Evolutionary conservation across 1,284 basidiomycete genomes (phyloP).

Genomic region (Pisolithus thermaeus): DNA sequence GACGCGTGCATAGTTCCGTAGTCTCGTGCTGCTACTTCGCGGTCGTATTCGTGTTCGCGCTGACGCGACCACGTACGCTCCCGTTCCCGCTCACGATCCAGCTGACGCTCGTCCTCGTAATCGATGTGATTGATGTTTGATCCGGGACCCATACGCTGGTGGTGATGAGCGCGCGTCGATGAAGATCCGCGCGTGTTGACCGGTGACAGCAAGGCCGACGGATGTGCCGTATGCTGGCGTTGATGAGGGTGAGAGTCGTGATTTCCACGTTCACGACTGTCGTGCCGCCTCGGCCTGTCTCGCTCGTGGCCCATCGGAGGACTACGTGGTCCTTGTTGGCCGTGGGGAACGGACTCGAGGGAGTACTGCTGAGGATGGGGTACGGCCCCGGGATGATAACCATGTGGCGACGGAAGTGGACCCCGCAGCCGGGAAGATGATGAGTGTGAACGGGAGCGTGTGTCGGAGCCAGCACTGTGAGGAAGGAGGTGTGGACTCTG

Average conservation of each 20-base stretch:
- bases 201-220: slow-evolving; percentile 31
- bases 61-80: slow-evolving; percentile 37
- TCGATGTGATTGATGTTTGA: slow-evolving; percentile 47
- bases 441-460: slow-evolving; percentile 40
- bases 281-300: slow-evolving; percentile 38
- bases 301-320: slow-evolving; percentile 43
- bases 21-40: slow-evolving; percentile 30
- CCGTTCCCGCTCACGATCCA: slow-evolving; percentile 30
- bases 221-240: slow-evolving; percentile 32
- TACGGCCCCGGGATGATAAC: slow-evolving; percentile 29
- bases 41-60: slow-evolving; percentile 42
- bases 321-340: slow-evolving; percentile 42
- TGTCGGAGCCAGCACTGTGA: slow-evolving; percentile 30
- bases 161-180: slow-evolving; percentile 44
- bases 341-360: slow-evolving; percentile 35
- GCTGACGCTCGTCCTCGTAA: slow-evolving; percentile 39
- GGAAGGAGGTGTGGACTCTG: slow-evolving; percentile 30
- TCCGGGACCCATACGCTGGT: slow-evolving; percentile 62
- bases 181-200: slow-evolving; percentile 28
- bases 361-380: slow-evolving; percentile 37
- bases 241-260: slow-evolving; percentile 28
- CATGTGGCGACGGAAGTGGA: slow-evolving; percentile 21
- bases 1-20: slow-evolving; percentile 27
- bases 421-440: slow-evolving; percentile 39
- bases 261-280: slow-evolving; percentile 31